Evolutionary conservation across 805 yeast genomes (phyloP).

Genomic region (Komagataella mondaviorum): DNA sequence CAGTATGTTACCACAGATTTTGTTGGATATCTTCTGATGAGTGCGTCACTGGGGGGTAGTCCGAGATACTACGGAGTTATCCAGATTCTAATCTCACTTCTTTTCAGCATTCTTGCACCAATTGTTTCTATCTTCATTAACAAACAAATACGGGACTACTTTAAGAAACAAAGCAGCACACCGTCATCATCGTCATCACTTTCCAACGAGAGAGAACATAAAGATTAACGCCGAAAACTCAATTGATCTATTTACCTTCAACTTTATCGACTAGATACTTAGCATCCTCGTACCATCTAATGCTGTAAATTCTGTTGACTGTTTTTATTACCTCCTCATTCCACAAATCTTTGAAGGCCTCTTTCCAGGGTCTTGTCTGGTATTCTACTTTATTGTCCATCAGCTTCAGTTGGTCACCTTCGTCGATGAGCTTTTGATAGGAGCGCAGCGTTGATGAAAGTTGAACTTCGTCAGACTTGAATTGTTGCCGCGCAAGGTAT

Average conservation of each 20-base stretch:
- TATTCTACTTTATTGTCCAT: conserved; percentile 32
- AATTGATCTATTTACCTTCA: background rate
- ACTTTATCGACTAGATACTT: conserved; percentile 20
- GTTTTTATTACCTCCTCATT: conserved; percentile 53
- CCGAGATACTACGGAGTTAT: conserved; percentile 50
- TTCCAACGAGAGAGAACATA: background rate
- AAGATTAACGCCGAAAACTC: background rate
- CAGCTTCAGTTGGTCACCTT: conserved; percentile 35
- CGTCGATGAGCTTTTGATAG: conserved; percentile 35
- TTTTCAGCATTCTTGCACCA: conserved; percentile 46
- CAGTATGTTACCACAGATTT: conserved; percentile 71
- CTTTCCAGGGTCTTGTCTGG: conserved; percentile 31
- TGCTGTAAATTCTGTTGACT: conserved; percentile 49
- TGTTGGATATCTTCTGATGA: conserved; percentile 70
- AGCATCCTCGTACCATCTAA: conserved; percentile 32
- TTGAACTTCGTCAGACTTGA: conserved; percentile 30
- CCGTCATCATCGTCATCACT: background rate
- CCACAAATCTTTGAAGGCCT: conserved; percentile 71
- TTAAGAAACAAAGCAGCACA: conserved; percentile 14
- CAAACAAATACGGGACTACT: conserved; percentile 37
- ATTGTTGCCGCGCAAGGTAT: conserved; percentile 45
- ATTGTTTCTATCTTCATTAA: conserved; percentile 37
- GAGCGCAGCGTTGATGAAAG: conserved; percentile 33
- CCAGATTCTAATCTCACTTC: conserved; percentile 32
- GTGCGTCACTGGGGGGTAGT: conserved; percentile 52